Evolutionary conservation across 1,139 yeast genomes (phyloP).

Genomic region (Arxiozyma telluris): DNA sequence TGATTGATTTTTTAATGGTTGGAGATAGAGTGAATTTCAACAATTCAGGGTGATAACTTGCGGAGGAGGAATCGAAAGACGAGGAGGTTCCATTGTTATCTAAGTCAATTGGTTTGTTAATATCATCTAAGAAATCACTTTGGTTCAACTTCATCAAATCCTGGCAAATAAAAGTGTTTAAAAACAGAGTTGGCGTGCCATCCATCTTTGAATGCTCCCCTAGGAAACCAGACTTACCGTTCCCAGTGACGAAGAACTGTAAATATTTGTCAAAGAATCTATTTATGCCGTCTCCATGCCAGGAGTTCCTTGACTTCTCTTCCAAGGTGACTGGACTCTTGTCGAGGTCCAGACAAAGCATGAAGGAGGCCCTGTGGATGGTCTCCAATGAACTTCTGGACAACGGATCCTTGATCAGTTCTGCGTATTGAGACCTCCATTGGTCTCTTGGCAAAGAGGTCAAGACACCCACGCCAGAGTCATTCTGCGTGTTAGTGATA

Average conservation of each 20-base stretch:
- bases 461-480: constrained; percentile 63
- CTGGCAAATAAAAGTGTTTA: constrained; percentile 68
- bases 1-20: constrained; percentile 44
- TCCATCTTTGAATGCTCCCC: constrained; percentile 99
- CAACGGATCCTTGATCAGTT: constrained; percentile 46
- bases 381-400: constrained; percentile 55
- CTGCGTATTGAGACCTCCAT: constrained; percentile 57
- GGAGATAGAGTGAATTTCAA: constrained; percentile 44
- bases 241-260: constrained; percentile 72
- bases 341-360: constrained; percentile 63
- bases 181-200: constrained; percentile 88
- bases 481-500: constrained; percentile 11
- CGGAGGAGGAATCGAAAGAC: constrained; percentile 11
- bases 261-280: constrained; percentile 89
- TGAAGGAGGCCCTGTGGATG: constrained; percentile 71
- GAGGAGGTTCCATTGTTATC: too few relatives aligned
- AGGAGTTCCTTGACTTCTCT: constrained; percentile 76
- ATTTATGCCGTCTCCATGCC: constrained; percentile 94
- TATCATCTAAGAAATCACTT: constrained; percentile 32
- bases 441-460: constrained; percentile 82
- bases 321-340: constrained; percentile 67
- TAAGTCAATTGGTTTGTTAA: constrained; percentile 4
- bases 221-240: constrained; percentile 84
- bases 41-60: constrained; percentile 7
- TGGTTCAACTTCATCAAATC: constrained; percentile 43